These are phyloP conservation scores for Leccinum subatratum DNA, from an alignment of 1,284 basidiomycete genomes.

Conservation along the genomic window DNA sequence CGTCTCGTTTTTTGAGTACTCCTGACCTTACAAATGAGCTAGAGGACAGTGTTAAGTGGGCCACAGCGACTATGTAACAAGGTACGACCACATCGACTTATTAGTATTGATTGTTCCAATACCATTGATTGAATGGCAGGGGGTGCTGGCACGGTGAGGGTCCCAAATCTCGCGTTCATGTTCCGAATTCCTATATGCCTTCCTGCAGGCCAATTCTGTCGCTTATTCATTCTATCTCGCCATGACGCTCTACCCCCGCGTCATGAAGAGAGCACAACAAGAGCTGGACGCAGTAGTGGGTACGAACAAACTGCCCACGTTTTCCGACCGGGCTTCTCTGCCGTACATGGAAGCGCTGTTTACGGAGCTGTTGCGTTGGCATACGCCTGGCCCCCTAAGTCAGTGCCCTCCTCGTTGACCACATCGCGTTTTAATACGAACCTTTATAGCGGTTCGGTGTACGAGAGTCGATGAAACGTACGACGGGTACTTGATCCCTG, in stretches of 20 bases:
- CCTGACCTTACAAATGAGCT: slow-evolving; percentile 43
- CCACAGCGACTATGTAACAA: slow-evolving; percentile 50
- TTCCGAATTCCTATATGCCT: background rate
- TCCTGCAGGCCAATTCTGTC: slow-evolving; percentile 11
- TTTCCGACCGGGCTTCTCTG: slow-evolving; percentile 22
- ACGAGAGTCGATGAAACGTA: slow-evolving; percentile 43
- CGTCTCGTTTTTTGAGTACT: slow-evolving; percentile 42
- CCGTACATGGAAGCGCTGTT: slow-evolving; percentile 28
- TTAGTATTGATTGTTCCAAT: no score
- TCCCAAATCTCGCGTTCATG: background rate
- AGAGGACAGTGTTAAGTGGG: slow-evolving; percentile 53
- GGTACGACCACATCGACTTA: slow-evolving; percentile 28
- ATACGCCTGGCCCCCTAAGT: slow-evolving; percentile 48
- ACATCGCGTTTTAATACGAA: background rate
- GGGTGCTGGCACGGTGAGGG: slow-evolving; percentile 19
- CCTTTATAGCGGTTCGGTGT: slow-evolving; percentile 40
- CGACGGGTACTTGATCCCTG: slow-evolving; percentile 21
- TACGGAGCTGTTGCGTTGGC: slow-evolving; percentile 61
- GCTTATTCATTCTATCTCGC: slow-evolving; percentile 19
- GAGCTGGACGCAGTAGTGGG: slow-evolving; percentile 58
- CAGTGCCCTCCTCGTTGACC: slow-evolving; percentile 6
- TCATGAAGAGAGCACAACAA: slow-evolving; percentile 46
- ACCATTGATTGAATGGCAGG: slow-evolving; percentile 6
- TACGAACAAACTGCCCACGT: slow-evolving; percentile 33
- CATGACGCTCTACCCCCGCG: slow-evolving; percentile 23